Conservation (phyloP, 305 asterid species). For the Salvia sclarea region DNA sequence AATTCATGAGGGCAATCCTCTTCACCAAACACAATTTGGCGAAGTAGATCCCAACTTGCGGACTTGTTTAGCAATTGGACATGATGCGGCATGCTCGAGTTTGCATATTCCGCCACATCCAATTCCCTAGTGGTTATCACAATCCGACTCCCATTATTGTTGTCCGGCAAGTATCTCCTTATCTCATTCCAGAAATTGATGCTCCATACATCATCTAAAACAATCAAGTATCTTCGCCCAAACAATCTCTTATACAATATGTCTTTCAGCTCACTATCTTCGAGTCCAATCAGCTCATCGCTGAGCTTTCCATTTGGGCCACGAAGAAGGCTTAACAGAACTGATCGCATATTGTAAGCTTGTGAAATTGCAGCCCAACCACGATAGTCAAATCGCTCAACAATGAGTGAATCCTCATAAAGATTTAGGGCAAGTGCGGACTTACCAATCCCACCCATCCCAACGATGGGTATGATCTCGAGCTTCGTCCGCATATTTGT, state of each 20-base stretch:
- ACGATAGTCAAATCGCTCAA: background rate
- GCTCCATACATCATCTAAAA: slow-evolving; percentile 21
- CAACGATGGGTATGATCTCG: slow-evolving; percentile 17
- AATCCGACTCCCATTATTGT: background rate
- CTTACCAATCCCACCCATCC: slow-evolving; percentile 19
- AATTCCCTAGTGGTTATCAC: slow-evolving; percentile 7
- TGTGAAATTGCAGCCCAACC: slow-evolving; percentile 21
- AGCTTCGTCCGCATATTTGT: background rate
- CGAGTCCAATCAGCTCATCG: background rate
- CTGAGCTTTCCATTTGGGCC: background rate
- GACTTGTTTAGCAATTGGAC: background rate
- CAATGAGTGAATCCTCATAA: background rate
- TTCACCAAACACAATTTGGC: background rate
- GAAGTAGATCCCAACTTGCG: slow-evolving; percentile 11
- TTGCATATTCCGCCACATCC: background rate
- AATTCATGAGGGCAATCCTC: background rate
- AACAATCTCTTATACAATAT: background rate
- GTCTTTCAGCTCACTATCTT: background rate
- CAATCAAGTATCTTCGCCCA: slow-evolving; percentile 14
- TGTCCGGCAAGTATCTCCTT: background rate
- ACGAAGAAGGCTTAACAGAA: background rate
- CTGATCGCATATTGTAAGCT: background rate
- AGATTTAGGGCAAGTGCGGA: slow-evolving; percentile 10
- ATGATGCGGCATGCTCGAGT: background rate
- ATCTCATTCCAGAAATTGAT: background rate